A percentile compares a stretch with the other conserved stretches of the same genome.
phyloP scores from a whole-genome alignment of 2,329 filamentous ascomycete species.

The Ploettnerulaceae sp. region DNA sequence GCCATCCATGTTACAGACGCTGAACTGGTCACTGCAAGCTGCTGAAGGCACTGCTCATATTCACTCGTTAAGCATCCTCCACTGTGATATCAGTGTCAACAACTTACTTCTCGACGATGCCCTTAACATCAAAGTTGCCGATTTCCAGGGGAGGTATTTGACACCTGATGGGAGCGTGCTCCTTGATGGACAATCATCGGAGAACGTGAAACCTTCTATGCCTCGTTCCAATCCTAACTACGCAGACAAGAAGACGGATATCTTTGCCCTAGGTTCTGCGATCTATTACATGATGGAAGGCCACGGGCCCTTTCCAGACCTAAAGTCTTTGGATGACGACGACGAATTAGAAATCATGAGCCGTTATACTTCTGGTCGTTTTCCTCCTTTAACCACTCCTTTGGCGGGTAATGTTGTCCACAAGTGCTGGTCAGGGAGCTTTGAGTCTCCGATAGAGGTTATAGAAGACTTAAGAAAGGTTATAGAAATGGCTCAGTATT shows the following conservation, averaged over 20 bases:
- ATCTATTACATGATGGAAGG: constrained; percentile 26
- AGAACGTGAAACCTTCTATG: constrained; percentile 25
- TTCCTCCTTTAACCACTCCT: neutral
- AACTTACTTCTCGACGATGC: constrained; percentile 15
- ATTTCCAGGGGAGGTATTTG: constrained; percentile 17
- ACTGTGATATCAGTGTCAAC: constrained; percentile 6
- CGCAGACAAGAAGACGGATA: constrained; percentile 22
- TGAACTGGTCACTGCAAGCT: constrained; percentile 3
- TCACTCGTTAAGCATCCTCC: neutral
- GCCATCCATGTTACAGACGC: neutral
- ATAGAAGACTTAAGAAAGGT: neutral
- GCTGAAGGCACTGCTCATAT: constrained; percentile 6
- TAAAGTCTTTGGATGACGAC: constrained; percentile 18
- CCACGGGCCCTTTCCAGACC: constrained; percentile 22
- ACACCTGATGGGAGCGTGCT: constrained; percentile 6
- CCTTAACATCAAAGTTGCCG: constrained; percentile 16
- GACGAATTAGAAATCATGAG: constrained; percentile 16
- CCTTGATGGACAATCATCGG: constrained; percentile 8
- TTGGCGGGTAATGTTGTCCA: neutral
- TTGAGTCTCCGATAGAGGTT: neutral
- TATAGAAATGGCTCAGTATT: neutral
- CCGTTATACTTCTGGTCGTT: neutral
- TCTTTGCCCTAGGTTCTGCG: constrained; percentile 27
- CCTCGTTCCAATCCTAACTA: constrained; percentile 18
- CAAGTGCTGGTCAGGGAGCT: neutral